Conservation (phyloP, 441 rosid genomes). For the Croton laevigatus region DNA sequence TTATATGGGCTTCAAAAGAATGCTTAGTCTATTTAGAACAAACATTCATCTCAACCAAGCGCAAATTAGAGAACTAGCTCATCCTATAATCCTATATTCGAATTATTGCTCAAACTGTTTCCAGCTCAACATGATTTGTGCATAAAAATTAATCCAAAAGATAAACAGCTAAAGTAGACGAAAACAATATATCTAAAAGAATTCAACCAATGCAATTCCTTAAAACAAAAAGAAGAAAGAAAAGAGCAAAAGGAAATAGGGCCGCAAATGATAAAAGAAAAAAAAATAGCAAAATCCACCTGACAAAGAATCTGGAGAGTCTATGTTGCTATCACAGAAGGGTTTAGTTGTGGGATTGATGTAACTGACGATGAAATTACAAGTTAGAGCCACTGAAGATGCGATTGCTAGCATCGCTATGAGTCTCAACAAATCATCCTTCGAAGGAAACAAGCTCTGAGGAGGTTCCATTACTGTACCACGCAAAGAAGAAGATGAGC, state of each 20-base stretch:
- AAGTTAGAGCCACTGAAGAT: conserved; percentile 52
- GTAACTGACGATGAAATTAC: conserved; percentile 41
- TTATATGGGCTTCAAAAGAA: neutral
- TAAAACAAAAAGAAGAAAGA: neutral
- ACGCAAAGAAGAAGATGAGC: conserved; percentile 17
- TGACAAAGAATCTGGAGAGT: conserved; percentile 38
- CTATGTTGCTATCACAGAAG: conserved; percentile 52
- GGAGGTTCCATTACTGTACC: conserved; percentile 57
- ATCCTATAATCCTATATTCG: neutral
- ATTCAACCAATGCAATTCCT: neutral
- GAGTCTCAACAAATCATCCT: conserved; percentile 50
- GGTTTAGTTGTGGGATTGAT: conserved; percentile 41
- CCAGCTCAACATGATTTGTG: neutral
- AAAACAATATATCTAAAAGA: neutral
- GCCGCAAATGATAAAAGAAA: neutral
- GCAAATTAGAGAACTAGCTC: neutral
- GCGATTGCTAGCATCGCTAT: conserved; percentile 57
- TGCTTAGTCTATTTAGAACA: no score
- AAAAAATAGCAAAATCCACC: conserved; percentile 30
- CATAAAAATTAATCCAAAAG: neutral
- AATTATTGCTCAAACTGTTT: neutral
- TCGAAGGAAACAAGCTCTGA: conserved; percentile 57
- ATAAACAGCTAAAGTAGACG: neutral
- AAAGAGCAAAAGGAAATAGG: neutral
- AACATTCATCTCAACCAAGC: neutral